Evolutionary conservation across 345 rosid species (phyloP).

Genomic region (Theobroma cacao): DNA sequence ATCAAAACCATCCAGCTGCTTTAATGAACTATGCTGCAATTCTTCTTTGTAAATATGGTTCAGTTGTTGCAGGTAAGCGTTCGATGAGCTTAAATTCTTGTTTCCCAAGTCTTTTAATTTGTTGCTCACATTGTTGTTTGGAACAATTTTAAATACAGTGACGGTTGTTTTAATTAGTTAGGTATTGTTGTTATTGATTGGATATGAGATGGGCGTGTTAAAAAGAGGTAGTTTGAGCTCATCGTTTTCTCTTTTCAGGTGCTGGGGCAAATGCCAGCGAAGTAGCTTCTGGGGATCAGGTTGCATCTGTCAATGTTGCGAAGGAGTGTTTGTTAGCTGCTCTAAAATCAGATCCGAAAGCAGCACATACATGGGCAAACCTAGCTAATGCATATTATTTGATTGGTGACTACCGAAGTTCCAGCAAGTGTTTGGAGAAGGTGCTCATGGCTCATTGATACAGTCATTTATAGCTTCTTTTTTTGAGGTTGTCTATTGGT

Average conservation of each 20-base stretch:
- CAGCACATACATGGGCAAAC: constrained; percentile 78
- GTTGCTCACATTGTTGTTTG: not conserved
- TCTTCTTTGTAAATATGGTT: constrained; percentile 80
- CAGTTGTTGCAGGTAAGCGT: constrained; percentile 72
- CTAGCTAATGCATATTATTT: constrained; percentile 78
- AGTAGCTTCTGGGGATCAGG: constrained; percentile 53
- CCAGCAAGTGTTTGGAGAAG: constrained; percentile 99
- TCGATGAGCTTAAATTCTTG: constrained; percentile 7
- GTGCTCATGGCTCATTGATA: constrained; percentile 65
- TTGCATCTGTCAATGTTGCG: constrained; percentile 64
- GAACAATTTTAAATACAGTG: not conserved
- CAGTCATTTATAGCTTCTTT: constrained; percentile 43
- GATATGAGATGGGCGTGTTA: not conserved
- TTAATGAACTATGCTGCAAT: constrained; percentile 77
- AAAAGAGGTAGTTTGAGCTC: constrained; percentile 1
- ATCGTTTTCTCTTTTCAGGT: constrained; percentile 44
- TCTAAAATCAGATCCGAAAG: constrained; percentile 72
- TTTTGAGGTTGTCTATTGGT: constrained; percentile 53
- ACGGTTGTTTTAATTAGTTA: not conserved
- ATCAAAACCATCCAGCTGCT: constrained; percentile 94
- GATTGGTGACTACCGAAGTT: constrained; percentile 78
- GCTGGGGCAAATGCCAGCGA: constrained; percentile 80
- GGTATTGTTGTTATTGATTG: not conserved
- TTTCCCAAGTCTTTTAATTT: constrained; percentile 15
- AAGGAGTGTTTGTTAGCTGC: constrained; percentile 84